Conservation (phyloP, 306 rosid genomes). For the Gillenia trifoliata region DNA sequence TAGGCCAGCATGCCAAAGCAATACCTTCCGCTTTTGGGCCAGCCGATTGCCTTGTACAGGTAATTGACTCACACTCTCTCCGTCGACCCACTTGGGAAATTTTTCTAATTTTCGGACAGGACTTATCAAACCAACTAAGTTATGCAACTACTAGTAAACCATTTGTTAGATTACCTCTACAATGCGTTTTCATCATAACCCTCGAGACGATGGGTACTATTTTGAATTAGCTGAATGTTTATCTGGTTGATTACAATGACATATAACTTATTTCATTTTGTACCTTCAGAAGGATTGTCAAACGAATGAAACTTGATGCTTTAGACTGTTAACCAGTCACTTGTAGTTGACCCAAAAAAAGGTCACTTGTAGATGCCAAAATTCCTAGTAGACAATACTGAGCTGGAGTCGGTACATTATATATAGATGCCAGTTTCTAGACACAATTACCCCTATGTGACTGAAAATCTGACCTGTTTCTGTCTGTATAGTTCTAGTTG, state of each 20-base stretch:
- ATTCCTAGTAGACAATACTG: not conserved
- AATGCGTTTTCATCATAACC: not conserved
- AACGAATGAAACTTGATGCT: not conserved
- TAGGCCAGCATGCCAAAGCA: constrained; percentile 96
- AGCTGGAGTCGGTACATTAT: not conserved
- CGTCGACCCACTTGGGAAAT: not conserved
- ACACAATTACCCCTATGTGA: not conserved
- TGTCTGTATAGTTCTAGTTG: constrained; percentile 1
- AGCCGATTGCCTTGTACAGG: constrained; percentile 89
- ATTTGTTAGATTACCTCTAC: not conserved
- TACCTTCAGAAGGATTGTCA: not conserved
- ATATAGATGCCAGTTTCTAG: not conserved
- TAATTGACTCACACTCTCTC: constrained; percentile 18
- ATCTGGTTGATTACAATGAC: not conserved
- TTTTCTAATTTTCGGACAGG: constrained; percentile 2
- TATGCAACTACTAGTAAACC: not conserved
- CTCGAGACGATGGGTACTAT: not conserved
- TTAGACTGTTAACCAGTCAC: not conserved
- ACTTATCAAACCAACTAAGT: not conserved
- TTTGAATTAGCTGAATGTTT: not conserved
- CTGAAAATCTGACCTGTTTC: constrained; percentile 2
- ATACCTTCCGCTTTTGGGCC: constrained; percentile 90
- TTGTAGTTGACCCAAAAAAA: too few species aligned
- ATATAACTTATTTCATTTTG: not conserved
- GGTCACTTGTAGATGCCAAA: not conserved